Evolutionary conservation across 164 flowering plant species (phyloP), one percentile per base, ranked within the genome.

Genomic region (Litsea cubeba): DNA sequence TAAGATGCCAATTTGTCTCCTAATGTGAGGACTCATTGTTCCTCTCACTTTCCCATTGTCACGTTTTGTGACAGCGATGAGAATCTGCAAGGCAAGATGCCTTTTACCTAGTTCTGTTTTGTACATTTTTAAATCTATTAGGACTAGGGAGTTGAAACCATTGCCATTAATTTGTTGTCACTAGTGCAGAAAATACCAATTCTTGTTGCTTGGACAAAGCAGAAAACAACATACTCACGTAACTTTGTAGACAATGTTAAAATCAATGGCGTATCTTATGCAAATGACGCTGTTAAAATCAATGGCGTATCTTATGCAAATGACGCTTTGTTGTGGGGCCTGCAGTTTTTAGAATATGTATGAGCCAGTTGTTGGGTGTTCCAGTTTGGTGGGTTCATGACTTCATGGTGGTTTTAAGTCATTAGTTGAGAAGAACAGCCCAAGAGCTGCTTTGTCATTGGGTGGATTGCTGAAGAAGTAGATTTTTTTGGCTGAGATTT

Each of bases 1-100:
- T n/a, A n/a, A 77, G 79, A 77, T 77, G 79, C 79, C 65, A 26
- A 28, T 77, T 77, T 77, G 79, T 77, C 79, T 28, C 26, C 28
- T 73, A 64, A 71, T 30, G 22, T 3, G 60, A 12, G 60, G 17
- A 20, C n/a, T 20, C 5, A 0, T 15, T 54, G 60, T 54, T 54
- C 60, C 20, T 54, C 5, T 15, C n/a, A 18, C n/a, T 17, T 0
- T 20, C 60, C n/a, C 17, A 15, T 54, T 54, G 60, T 54, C 60
- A 54, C 3, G 60, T 54, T 15, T 14, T 3, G n/a, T 18, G n/a
- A 54, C 60, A 54, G 17, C 2, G 20, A 17, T 15, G 17, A 54
- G 60, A 54, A 54, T 54, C 60, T 54, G n/a, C 60, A 54, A 15
- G 60, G 60, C 60, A 54, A 54, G 60, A 54, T 54, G n/a, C 60